A percentile compares a stretch with the other conserved stretches of the same genome.
phyloP scores from a whole-genome alignment of 2,329 filamentous ascomycete genomes.

The Trichocomaceae sp. region DNA sequence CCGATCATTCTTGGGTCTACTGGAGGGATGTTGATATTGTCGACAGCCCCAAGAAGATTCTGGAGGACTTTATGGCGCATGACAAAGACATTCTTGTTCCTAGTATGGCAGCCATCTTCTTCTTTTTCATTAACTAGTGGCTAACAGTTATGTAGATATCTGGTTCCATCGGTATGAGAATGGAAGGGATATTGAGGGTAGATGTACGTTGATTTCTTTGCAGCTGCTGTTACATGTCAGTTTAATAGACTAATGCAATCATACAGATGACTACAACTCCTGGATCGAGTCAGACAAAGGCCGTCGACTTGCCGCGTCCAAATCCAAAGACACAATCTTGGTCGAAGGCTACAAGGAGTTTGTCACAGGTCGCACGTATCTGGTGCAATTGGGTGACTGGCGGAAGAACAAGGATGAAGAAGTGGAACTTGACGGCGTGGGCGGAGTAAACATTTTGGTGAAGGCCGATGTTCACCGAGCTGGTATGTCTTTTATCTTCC shows the following conservation, averaged over 20 bases:
- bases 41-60: slow-evolving; percentile 76
- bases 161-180: slow-evolving; percentile 92
- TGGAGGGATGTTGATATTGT: slow-evolving; percentile 97
- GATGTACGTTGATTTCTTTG: slow-evolving; percentile 57
- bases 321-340: slow-evolving; percentile 75
- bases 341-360: slow-evolving; percentile 96
- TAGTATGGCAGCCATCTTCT: too few relatives aligned
- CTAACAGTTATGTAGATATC: slow-evolving; percentile 57
- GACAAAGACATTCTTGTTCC: slow-evolving; percentile 90
- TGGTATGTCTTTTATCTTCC: slow-evolving; percentile 55
- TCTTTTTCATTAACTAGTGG: too few relatives aligned
- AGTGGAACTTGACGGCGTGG: slow-evolving; percentile 88
- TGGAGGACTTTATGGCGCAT: slow-evolving; percentile 93
- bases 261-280: slow-evolving; percentile 90
- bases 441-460: slow-evolving; percentile 93
- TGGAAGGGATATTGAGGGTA: slow-evolving; percentile 80
- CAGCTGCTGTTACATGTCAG: not conserved
- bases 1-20: slow-evolving; percentile 96
- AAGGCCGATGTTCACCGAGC: slow-evolving; percentile 97
- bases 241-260: not conserved
- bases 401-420: slow-evolving; percentile 86
- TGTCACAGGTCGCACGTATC: slow-evolving; percentile 80
- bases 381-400: slow-evolving; percentile 90
- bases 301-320: slow-evolving; percentile 61
- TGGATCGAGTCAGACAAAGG: slow-evolving; percentile 92